Evolutionary conservation across 202 grass and related monocot genomes (phyloP).

Genomic region (Schoenoplectus tabernaemontani): DNA sequence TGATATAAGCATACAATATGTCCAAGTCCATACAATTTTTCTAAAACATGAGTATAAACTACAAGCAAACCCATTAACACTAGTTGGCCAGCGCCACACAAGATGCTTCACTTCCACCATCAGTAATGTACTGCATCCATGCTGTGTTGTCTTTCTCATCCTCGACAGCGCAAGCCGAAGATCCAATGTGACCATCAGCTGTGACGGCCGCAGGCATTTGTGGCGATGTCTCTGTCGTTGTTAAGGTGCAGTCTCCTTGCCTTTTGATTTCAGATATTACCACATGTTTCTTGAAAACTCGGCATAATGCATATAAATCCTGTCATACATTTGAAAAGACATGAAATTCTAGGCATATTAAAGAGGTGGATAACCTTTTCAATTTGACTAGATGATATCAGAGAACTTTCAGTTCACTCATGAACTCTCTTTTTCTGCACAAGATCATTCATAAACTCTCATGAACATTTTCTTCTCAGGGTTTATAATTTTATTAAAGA

Average conservation of each 20-base stretch:
- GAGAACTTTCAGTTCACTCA: neutral
- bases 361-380: neutral
- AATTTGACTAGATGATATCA: neutral
- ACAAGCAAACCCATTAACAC: neutral
- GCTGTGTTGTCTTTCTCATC: slow-evolving; percentile 69
- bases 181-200: slow-evolving; percentile 29
- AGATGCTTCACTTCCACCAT: slow-evolving; percentile 56
- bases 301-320: slow-evolving; percentile 82
- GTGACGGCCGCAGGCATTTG: slow-evolving; percentile 27
- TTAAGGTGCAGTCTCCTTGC: slow-evolving; percentile 50
- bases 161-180: slow-evolving; percentile 52
- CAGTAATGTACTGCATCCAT: slow-evolving; percentile 96
- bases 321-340: slow-evolving; percentile 4
- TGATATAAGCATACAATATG: slow-evolving; percentile 1
- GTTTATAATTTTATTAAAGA: neutral
- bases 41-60: neutral
- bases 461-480: neutral
- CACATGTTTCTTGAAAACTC: slow-evolving; percentile 96
- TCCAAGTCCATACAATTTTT: neutral
- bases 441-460: no score
- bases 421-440: no score
- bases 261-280: slow-evolving; percentile 43
- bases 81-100: slow-evolving; percentile 10
- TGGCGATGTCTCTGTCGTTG: slow-evolving; percentile 42
- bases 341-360: neutral